Evolutionary conservation across 305 asterid species (phyloP), one percentile per base, ranked within the genome.

Genomic region (Andrographis paniculata): DNA sequence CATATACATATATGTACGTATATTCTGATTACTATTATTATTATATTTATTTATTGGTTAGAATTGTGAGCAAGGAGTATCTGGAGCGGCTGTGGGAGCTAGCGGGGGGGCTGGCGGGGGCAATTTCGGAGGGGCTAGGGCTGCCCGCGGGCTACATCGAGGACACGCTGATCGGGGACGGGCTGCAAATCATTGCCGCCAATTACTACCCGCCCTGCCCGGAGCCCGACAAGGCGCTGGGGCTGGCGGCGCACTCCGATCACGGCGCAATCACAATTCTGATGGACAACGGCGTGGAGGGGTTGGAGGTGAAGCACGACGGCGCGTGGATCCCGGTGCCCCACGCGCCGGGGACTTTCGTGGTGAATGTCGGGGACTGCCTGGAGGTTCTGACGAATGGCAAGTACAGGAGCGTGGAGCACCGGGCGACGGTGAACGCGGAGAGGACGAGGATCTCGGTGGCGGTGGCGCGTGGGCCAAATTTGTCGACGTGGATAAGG

Each of bases 201-300:
- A 78, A 78, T 47, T 69, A 48, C 47, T 78, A 75, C 45, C 87
- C 83, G 17, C 71, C 74, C 17, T 75, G 87, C 56, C 87, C 87
- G 1, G 76, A 78, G 75, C 87, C 87, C 14, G 42, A 78, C 14
- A 69, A 69, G 33, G 72, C 87, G 19, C 39, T 75, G 13, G 83
- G 87, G 19, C 52, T 75, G 3, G 80, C 80, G 8, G 68, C 67
- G 4, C 87, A 78, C 58, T 78, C 87, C 0, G 87, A 78, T 15
- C 87, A 78, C 47, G 83, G 83, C 45, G 83, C 55, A 16, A 69
- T 78, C 35, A 67, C 87, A 5, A 64, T 78, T 33, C 59, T 78
- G 53, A 69, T 74, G 69, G 76, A 78, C 38, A 78, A 78, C 59
- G 78, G 63, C 15, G 70, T 72, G 4, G 48, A 65, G 46, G 87